Conservation (phyloP, 2,329 filamentous ascomycete species). For the Calonectria montana region DNA sequence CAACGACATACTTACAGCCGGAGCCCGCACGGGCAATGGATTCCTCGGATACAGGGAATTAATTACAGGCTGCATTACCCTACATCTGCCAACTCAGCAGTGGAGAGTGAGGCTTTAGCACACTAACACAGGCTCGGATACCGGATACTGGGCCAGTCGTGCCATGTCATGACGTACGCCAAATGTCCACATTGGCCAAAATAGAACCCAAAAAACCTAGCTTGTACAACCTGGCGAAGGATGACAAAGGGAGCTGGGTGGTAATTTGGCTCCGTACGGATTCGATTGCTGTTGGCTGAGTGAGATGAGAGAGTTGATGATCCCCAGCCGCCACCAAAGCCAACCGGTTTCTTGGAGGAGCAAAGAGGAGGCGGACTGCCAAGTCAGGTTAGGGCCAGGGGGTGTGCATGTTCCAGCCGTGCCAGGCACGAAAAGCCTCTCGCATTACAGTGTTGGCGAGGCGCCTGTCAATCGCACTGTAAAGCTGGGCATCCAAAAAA, state of each 20-base stretch:
- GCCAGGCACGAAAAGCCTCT: background rate
- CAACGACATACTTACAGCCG: background rate
- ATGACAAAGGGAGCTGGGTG: background rate
- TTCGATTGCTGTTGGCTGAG: background rate
- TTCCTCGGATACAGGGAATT: background rate
- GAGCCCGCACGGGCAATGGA: background rate
- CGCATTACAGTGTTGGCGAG: background rate
- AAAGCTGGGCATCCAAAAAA: background rate
- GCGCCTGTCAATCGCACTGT: background rate
- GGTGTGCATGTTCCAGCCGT: background rate
- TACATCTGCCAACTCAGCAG: constrained; percentile 6
- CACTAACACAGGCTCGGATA: constrained; percentile 1
- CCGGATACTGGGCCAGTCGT: background rate
- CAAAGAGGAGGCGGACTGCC: background rate
- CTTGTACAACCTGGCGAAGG: background rate
- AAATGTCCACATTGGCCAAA: background rate
- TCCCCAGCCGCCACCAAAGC: background rate
- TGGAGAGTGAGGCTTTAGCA: background rate
- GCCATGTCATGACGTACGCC: background rate
- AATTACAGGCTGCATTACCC: constrained; percentile 15
- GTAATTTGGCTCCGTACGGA: background rate
- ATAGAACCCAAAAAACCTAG: background rate
- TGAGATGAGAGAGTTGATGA: background rate
- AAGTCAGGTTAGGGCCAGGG: background rate
- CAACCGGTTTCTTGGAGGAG: background rate